Conservation (phyloP, 2,329 filamentous ascomycete species). For the Colletotrichum viniferum region DNA sequence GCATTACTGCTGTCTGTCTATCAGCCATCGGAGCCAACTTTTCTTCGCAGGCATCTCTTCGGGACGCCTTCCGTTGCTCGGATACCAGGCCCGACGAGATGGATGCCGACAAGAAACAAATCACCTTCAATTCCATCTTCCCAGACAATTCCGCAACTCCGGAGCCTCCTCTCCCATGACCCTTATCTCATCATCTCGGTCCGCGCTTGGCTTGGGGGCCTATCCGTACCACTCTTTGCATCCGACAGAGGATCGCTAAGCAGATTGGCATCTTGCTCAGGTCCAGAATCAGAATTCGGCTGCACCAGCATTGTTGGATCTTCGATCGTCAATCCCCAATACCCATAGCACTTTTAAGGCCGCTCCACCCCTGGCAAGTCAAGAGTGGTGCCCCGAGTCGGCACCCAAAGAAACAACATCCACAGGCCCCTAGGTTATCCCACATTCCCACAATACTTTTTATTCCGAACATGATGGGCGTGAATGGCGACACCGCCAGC, state of each 20-base stretch:
- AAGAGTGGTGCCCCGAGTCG: conserved; percentile 11
- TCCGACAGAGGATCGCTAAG: neutral
- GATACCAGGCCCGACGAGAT: neutral
- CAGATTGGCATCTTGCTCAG: neutral
- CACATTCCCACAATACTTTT: neutral
- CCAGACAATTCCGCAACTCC: neutral
- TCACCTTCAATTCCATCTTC: neutral
- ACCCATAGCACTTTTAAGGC: neutral
- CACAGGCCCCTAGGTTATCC: neutral
- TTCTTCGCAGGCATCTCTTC: neutral
- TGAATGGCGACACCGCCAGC: neutral
- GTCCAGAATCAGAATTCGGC: conserved; percentile 8
- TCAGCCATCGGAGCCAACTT: neutral
- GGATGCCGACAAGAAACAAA: neutral
- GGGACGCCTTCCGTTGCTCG: neutral
- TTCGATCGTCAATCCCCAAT: conserved; percentile 15
- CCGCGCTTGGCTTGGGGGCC: neutral
- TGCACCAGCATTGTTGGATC: conserved; percentile 15
- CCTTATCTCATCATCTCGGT: neutral
- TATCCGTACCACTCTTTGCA: neutral
- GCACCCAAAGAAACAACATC: conserved; percentile 1
- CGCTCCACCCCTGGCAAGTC: conserved; percentile 11
- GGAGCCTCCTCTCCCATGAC: neutral
- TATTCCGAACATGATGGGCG: neutral
- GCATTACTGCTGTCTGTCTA: neutral